phyloP scores from a whole-genome alignment of 768 basidiomycete genomes.

The Epithele typhae region DNA sequence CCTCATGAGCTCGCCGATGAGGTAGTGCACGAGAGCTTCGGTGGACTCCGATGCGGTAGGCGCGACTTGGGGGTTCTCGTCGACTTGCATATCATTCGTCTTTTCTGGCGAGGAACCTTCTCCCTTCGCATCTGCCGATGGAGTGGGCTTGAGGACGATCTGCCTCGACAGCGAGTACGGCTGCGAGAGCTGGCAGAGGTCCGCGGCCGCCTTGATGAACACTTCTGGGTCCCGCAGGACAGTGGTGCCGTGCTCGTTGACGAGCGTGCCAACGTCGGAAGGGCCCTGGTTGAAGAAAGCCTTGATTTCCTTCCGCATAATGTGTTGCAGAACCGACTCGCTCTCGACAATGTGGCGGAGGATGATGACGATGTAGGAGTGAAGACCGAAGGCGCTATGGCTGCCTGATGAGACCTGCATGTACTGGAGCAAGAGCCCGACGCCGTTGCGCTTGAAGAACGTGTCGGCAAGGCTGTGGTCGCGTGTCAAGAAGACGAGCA shows the following conservation, averaged over 20 bases:
- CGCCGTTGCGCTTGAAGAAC: slow-evolving; percentile 65
- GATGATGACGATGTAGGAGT: slow-evolving; percentile 81
- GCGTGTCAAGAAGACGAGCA: slow-evolving; percentile 82
- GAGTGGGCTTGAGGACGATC: slow-evolving; percentile 22
- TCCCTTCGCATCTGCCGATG: neutral
- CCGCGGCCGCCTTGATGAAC: slow-evolving; percentile 72
- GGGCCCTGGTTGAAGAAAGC: slow-evolving; percentile 67
- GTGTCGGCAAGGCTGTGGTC: slow-evolving; percentile 59
- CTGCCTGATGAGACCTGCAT: slow-evolving; percentile 57
- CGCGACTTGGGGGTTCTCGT: slow-evolving; percentile 23
- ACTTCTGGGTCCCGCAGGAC: slow-evolving; percentile 75
- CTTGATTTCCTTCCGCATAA: slow-evolving; percentile 83
- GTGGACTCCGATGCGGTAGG: slow-evolving; percentile 35
- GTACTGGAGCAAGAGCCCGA: slow-evolving; percentile 60
- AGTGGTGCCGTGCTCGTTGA: slow-evolving; percentile 71
- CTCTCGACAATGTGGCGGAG: slow-evolving; percentile 93
- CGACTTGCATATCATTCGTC: slow-evolving; percentile 56
- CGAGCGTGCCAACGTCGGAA: slow-evolving; percentile 67
- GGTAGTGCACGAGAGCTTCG: slow-evolving; percentile 62
- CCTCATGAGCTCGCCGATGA: slow-evolving; percentile 67
- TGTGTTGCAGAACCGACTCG: slow-evolving; percentile 48
- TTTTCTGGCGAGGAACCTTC: slow-evolving; percentile 21
- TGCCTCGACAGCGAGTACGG: slow-evolving; percentile 40
- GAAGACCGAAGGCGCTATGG: slow-evolving; percentile 48
- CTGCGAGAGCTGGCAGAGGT: slow-evolving; percentile 66